Evolutionary conservation across 2,329 filamentous ascomycete genomes (phyloP).

Genomic region (Fusarium equiseti): DNA sequence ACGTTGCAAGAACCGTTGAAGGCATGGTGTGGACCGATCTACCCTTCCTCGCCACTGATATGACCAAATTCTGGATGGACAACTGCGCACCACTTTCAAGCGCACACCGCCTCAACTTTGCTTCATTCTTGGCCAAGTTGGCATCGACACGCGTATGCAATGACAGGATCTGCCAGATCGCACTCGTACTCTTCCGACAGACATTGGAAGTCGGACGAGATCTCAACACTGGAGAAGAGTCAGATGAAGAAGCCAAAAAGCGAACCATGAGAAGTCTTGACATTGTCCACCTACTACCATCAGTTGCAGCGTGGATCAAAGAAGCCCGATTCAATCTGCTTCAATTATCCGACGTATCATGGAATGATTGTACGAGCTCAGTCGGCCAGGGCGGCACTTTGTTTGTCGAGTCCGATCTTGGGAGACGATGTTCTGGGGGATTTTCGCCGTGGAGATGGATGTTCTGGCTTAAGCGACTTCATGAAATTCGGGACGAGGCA

Average conservation of each 20-base stretch:
- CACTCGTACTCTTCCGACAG: not conserved
- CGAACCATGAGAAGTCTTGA: not conserved
- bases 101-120: not conserved
- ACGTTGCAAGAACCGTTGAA: not conserved
- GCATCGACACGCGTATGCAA: not conserved
- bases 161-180: not conserved
- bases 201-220: not conserved
- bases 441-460: not conserved
- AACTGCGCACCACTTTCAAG: not conserved
- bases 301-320: not conserved
- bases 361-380: not conserved
- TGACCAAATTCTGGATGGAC: not conserved
- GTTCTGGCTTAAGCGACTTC: constrained; percentile 1
- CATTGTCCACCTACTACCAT: not conserved
- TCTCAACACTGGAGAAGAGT: not conserved
- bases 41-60: not conserved
- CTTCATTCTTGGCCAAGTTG: not conserved
- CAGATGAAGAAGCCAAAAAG: not conserved
- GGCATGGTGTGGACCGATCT: not conserved
- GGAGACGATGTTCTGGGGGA: not conserved
- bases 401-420: not conserved
- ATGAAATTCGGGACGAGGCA: not conserved
- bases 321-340: not conserved
- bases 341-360: not conserved
- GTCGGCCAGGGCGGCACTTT: not conserved